These are phyloP conservation scores for Botryosphaeria dothidea DNA, from an alignment of 2,329 filamentous ascomycete species.

Conservation along the genomic window DNA sequence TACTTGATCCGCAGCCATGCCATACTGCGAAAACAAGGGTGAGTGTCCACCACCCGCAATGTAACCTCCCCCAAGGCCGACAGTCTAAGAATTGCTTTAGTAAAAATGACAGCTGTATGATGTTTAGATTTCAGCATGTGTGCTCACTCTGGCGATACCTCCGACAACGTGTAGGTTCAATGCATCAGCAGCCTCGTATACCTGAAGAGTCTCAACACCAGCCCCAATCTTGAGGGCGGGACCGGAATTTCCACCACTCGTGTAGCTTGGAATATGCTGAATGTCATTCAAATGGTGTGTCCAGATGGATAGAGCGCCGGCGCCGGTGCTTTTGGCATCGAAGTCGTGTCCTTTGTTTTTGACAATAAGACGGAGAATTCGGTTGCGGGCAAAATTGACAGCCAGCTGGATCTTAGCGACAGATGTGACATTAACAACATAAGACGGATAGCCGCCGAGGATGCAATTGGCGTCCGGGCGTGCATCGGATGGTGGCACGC, in stretches of 20 bases:
- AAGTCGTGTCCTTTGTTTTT: slow-evolving; percentile 41
- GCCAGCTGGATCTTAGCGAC: slow-evolving; percentile 26
- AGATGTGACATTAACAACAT: slow-evolving; percentile 37
- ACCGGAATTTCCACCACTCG: slow-evolving; percentile 24
- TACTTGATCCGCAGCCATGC: slow-evolving; percentile 34
- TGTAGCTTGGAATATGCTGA: slow-evolving; percentile 30
- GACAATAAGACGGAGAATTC: slow-evolving; percentile 35
- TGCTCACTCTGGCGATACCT: background rate
- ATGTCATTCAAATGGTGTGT: slow-evolving; percentile 39
- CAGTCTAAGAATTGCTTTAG: slow-evolving; percentile 28
- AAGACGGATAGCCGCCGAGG: slow-evolving; percentile 25
- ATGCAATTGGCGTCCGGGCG: slow-evolving; percentile 27
- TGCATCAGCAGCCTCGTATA: slow-evolving; percentile 29
- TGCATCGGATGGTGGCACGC: background rate
- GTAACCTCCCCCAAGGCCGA: slow-evolving; percentile 35
- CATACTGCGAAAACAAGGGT: slow-evolving; percentile 35
- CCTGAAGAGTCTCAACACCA: slow-evolving; percentile 34
- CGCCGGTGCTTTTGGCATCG: slow-evolving; percentile 35
- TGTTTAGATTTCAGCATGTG: background rate
- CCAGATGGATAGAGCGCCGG: slow-evolving; percentile 36
- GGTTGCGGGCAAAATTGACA: slow-evolving; percentile 31
- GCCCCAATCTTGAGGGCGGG: slow-evolving; percentile 32
- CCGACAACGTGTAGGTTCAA: slow-evolving; percentile 48
- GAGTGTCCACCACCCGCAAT: slow-evolving; percentile 34
- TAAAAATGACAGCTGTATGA: background rate